Base-by-base conservation (phyloP, 345 rosid genomes). In the Zanthoxylum bungeanum region DNA sequence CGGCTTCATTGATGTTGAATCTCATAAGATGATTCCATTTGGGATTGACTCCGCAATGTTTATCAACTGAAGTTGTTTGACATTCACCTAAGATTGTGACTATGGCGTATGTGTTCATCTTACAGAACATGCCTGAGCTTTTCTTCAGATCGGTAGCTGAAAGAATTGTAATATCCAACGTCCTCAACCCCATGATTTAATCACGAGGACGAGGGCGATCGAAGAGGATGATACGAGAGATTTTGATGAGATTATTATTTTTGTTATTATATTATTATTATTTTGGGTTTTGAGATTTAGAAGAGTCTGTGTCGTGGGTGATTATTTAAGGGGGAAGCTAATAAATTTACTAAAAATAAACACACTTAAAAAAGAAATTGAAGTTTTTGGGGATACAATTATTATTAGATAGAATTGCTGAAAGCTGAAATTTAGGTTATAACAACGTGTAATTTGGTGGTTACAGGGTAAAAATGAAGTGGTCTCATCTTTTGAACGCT, bases 41-140 rank as follows among this genome's bases (percentile, higher is more conserved):
- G 22, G 96, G 91, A 49, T 65, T 77, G 0, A 84, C 71, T 5
- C 91, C 88, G 27, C 79, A 79, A n/a, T 86, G 89, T 64, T 80
- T 84, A 79, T 87, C 81, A 1, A 84, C 80, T 10, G 78, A 80
- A 0, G 94, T 84, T 50, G 85, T 58, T 30, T 82, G 47, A 0
- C 74, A 77, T 55, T 86, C 89, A 7, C 83, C 83, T 53, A 79
- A 69, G 78, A 90, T 69, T 1, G 86, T 73, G 60, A 79, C 90
- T 65, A 80, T 79, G 4, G 83, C 89, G 74, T 86, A 90, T 2
- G 87, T 79, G 69, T 86, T 88, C 86, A 90, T 91, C 59, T 81
- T 88, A 55, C 87, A 71, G 79, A 90, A 73, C 50, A 81, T 17
- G 10, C 86, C 89, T 49, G 83, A 72, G 33, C n/a, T n/a, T n/a